These are phyloP conservation scores for Pleurotus giganteus DNA, from an alignment of 768 basidiomycete genomes.

Conservation along the genomic window DNA sequence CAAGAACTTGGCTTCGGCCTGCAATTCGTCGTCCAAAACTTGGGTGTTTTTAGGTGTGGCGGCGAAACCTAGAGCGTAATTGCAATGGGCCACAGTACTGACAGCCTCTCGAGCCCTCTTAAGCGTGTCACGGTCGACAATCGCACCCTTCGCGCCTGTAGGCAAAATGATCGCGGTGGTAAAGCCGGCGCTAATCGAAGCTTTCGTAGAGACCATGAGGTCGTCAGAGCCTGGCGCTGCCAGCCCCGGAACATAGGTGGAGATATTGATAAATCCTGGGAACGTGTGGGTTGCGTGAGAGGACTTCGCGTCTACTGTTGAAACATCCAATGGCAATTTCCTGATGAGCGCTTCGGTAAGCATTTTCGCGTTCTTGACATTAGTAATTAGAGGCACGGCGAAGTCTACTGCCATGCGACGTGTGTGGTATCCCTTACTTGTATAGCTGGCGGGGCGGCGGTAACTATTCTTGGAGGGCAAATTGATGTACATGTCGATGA, in stretches of 20 bases:
- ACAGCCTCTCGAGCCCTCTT: conserved; percentile 68
- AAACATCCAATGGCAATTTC: conserved; percentile 88
- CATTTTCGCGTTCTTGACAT: conserved; percentile 98
- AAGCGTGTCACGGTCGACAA: conserved; percentile 67
- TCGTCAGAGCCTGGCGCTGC: conserved; percentile 52
- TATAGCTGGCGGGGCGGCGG: conserved; percentile 94
- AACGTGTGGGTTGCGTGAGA: conserved; percentile 88
- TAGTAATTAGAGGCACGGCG: conserved; percentile 95
- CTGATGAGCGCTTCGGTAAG: conserved; percentile 90
- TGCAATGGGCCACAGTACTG: conserved; percentile 70
- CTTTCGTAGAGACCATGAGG: conserved; percentile 68
- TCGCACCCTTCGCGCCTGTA: conserved; percentile 54
- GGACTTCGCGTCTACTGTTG: conserved; percentile 89
- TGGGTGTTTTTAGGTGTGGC: conserved; percentile 69
- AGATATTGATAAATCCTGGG: conserved; percentile 89
- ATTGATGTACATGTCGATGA: conserved; percentile 99
- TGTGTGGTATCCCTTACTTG: conserved; percentile 94
- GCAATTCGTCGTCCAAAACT: conserved; percentile 67
- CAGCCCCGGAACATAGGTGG: conserved; percentile 80
- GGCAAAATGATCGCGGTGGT: conserved; percentile 82
- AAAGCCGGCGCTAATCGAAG: conserved; percentile 87
- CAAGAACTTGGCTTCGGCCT: conserved; percentile 78
- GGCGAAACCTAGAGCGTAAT: conserved; percentile 81
- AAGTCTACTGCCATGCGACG: conserved; percentile 99
- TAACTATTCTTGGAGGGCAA: conserved; percentile 97